Percentiles rank a stretch among this genome's conserved stretches.
Conservation (phyloP, 768 basidiomycete species). For the Tephrocybe sp. region DNA sequence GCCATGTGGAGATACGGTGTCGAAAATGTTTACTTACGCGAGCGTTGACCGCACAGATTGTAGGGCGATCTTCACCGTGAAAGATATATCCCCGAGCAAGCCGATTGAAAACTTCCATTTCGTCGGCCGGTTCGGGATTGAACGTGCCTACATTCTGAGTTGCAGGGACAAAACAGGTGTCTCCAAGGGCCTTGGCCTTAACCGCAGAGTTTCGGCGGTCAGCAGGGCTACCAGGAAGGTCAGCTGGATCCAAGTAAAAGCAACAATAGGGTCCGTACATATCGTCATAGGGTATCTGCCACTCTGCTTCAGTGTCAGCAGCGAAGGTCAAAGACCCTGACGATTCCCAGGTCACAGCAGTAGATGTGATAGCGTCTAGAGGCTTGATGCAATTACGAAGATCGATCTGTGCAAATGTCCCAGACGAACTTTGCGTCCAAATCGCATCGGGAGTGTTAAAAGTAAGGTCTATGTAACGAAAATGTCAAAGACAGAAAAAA, state of each 20-base stretch:
- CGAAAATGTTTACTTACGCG: slow-evolving; percentile 32
- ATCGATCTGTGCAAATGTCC: slow-evolving; percentile 80
- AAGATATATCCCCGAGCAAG: slow-evolving; percentile 69
- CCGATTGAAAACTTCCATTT: slow-evolving; percentile 49
- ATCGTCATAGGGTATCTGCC: slow-evolving; percentile 83
- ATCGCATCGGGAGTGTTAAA: slow-evolving; percentile 73
- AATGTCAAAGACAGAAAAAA: slow-evolving; percentile 1
- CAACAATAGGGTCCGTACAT: slow-evolving; percentile 41
- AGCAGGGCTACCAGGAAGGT: slow-evolving; percentile 32
- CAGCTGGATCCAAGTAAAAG: slow-evolving; percentile 2
- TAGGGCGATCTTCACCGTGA: slow-evolving; percentile 42
- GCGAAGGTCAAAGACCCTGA: slow-evolving; percentile 69
- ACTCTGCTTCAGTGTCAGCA: slow-evolving; percentile 46
- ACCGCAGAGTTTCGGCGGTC: slow-evolving; percentile 31
- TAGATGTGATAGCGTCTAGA: slow-evolving; percentile 65
- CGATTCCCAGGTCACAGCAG: slow-evolving; percentile 66
- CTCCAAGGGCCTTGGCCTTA: slow-evolving; percentile 59
- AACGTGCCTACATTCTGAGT: slow-evolving; percentile 62
- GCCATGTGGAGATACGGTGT: background rate
- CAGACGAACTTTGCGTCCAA: slow-evolving; percentile 74
- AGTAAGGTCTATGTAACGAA: slow-evolving; percentile 56
- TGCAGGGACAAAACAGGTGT: slow-evolving; percentile 46
- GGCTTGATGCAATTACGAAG: slow-evolving; percentile 63
- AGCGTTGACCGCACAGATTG: slow-evolving; percentile 61
- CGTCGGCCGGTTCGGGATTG: slow-evolving; percentile 33